These are phyloP conservation scores for Coemansia sp. DNA, from an alignment of 192 early-diverging fungal genomes.

Conservation along the genomic window DNA sequence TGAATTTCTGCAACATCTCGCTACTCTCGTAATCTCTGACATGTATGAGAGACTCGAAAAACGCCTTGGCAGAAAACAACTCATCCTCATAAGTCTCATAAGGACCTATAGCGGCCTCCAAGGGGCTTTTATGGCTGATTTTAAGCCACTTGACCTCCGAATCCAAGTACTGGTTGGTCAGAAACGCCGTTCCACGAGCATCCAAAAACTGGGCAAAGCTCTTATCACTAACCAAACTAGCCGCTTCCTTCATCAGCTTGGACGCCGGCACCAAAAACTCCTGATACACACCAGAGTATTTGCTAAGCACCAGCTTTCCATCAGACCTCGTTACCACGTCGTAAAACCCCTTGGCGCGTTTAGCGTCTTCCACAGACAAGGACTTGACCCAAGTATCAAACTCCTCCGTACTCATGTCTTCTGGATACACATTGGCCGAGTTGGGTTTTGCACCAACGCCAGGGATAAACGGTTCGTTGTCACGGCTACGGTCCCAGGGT, in stretches of 20 bases:
- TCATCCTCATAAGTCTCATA: constrained; percentile 78
- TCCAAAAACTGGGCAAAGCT: constrained; percentile 62
- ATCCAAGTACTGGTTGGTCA: constrained; percentile 64
- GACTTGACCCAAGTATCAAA: constrained; percentile 60
- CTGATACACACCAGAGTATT: constrained; percentile 63
- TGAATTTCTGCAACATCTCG: constrained; percentile 64
- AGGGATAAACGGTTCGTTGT: constrained; percentile 59
- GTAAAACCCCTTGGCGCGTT: constrained; percentile 69
- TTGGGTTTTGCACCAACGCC: constrained; percentile 56
- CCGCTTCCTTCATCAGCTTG: constrained; percentile 59
- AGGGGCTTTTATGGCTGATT: constrained; percentile 61
- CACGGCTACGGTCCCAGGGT: constrained; percentile 64
- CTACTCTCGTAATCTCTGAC: constrained; percentile 66
- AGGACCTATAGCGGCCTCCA: constrained; percentile 71
- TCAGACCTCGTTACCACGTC: constrained; percentile 54
- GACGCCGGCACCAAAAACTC: constrained; percentile 60
- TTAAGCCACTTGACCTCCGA: constrained; percentile 72
- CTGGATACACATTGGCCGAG: constrained; percentile 72
- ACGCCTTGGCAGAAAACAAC: constrained; percentile 64
- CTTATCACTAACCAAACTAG: constrained; percentile 58
- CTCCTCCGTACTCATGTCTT: constrained; percentile 67
- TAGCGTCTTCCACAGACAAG: constrained; percentile 47
- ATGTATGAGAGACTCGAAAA: constrained; percentile 71
- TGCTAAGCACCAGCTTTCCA: constrained; percentile 40
- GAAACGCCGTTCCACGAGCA: constrained; percentile 60